Evolutionary conservation across 495 filamentous ascomycete genomes (phyloP), one percentile per base, ranked within the genome.

Genomic region (Bacidia rubella): DNA sequence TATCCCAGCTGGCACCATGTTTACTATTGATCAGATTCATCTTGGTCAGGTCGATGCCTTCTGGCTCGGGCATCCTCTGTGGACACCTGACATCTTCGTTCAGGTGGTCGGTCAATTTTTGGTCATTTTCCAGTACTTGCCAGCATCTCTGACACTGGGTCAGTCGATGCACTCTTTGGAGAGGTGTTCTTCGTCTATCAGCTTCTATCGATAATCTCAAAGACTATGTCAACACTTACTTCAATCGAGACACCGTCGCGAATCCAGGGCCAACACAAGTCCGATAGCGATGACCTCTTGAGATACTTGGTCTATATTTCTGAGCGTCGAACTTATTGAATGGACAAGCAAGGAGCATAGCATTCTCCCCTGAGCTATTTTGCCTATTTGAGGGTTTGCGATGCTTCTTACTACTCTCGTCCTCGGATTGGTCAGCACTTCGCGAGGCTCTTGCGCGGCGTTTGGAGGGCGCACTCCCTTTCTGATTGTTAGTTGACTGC

Each of bases 111-210:
- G 49, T 40, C 49, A 51, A 22, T 20, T 51, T 32, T 22, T 22
- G 1, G 11, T 20, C n/a, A n/a, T 17, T 39, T 1, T 51, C 35
- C 17, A 51, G 5, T 1, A 51, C 35, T 17, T 20, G 1, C 49
- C 49, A 51, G 35, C 49, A 51, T 42, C 49, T 24, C 22, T 35
- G 49, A 40, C 49, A 51, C 23, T 51, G 24, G 11, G 15, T 11
- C 22, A 29, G n/a, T 21, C 32, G 35, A 17, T 51, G 49, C 5
- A 19, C 26, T 51, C 49, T 51, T 29, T 51, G 20, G 21, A 51
- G 49, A 41, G 39, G 49, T 51, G 26, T 24, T 40, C 49, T 51
- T 35, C 7, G 15, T 35, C 7, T 15, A 15, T 35, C 15, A 35
- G 29, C 29, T 15, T 7, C 7, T 7, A 15, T 35, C 7, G 15